These are phyloP conservation scores for Cytospora leucostoma DNA, from an alignment of 2,329 filamentous ascomycete genomes.

Conservation along the genomic window DNA sequence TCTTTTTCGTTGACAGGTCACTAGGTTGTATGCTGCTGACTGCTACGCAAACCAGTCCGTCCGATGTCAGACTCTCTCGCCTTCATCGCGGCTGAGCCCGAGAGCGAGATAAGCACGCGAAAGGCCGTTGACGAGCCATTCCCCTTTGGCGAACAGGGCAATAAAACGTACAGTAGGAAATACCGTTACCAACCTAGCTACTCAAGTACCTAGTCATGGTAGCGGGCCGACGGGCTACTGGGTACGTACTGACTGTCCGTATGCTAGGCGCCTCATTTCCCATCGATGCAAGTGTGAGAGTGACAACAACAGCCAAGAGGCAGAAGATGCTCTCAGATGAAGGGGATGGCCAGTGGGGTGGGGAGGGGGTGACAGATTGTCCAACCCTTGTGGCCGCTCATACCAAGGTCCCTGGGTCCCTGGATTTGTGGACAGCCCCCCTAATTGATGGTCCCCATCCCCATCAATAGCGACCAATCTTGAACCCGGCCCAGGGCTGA, in stretches of 20 bases:
- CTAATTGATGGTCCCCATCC: slow-evolving; percentile 19
- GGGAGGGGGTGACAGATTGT: slow-evolving; percentile 20
- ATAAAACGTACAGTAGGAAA: not conserved
- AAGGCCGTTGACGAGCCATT: slow-evolving; percentile 11
- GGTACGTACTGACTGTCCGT: not conserved
- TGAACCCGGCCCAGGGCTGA: slow-evolving; percentile 9
- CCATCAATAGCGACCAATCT: slow-evolving; percentile 14
- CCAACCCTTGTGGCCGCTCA: slow-evolving; percentile 4
- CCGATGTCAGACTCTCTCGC: slow-evolving; percentile 8
- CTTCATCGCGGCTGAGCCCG: slow-evolving; percentile 17
- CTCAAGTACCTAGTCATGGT: too few species aligned
- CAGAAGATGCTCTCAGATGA: slow-evolving; percentile 10
- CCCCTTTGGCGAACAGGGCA: slow-evolving; percentile 4
- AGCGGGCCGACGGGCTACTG: too few species aligned
- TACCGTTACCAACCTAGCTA: too few species aligned
- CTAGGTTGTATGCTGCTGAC: not conserved
- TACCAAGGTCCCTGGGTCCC: slow-evolving; percentile 5
- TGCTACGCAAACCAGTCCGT: too few species aligned
- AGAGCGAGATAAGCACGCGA: slow-evolving; percentile 17
- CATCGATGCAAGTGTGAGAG: slow-evolving; percentile 6
- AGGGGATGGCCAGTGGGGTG: slow-evolving; percentile 18
- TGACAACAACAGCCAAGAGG: slow-evolving; percentile 16
- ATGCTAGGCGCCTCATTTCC: slow-evolving; percentile 18
- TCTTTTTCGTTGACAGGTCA: not conserved
- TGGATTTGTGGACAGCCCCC: slow-evolving; percentile 22